Percentiles rank a stretch among this genome's conserved stretches.
Conservation (phyloP, 2,329 filamentous ascomycete genomes). For the Pseudogymnoascus sp. region DNA sequence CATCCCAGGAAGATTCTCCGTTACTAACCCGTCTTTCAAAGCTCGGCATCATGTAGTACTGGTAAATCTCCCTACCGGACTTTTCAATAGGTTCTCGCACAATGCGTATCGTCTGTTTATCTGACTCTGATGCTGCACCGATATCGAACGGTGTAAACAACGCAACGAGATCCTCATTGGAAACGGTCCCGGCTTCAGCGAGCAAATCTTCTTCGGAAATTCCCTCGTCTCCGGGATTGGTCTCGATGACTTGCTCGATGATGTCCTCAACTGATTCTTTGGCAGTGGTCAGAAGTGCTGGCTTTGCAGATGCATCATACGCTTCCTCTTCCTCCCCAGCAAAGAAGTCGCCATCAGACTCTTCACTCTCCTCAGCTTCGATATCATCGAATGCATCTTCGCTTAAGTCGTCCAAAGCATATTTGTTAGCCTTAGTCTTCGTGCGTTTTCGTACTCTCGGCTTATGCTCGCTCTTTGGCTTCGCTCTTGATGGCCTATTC, state of each 20-base stretch:
- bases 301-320: neutral
- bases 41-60: neutral
- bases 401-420: neutral
- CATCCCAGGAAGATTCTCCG: constrained; percentile 5
- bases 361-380: neutral
- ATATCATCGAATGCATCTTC: neutral
- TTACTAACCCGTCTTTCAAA: neutral
- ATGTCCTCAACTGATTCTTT: constrained; percentile 3
- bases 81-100: constrained; percentile 4
- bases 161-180: neutral
- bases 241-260: neutral
- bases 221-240: constrained; percentile 1
- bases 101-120: constrained; percentile 2
- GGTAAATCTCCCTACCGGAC: neutral
- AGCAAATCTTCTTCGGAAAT: constrained; percentile 1
- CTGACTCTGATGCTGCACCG: neutral
- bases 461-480: constrained; percentile 19
- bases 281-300: neutral
- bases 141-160: neutral
- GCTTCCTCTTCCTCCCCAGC: neutral
- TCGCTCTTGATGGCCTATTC: constrained; percentile 24
- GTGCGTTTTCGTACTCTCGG: neutral
- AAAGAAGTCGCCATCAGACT: constrained; percentile 6
- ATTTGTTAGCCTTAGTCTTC: neutral
- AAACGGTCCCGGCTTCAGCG: neutral